Evolutionary conservation across 2,329 filamentous ascomycete species (phyloP), one percentile per base, ranked within the genome.

Genomic region (Xylaria sp.): DNA sequence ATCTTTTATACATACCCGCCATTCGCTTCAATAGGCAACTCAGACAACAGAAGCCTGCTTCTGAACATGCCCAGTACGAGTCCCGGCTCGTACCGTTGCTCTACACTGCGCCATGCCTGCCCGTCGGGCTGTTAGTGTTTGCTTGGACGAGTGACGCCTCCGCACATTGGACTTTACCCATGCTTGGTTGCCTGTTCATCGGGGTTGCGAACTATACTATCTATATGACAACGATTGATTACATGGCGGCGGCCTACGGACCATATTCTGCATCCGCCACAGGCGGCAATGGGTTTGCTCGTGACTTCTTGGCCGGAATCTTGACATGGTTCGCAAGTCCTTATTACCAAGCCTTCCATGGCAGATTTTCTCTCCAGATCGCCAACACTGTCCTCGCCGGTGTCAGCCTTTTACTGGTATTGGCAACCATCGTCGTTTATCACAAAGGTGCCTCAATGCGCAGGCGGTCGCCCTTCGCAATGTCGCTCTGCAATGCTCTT

Each of bases 221-320:
- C 53, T 89, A 89, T 74, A 87, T 88, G 82, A 84, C 86, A 7
- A 88, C 86, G 2, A 88, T 90, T 67, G 87, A 89, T 70, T 89
- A 89, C 73, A 87, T 88, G 83, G 86, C 89, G 60, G 87, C 84
- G 57, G 86, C 87, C 2, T 90, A 90, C 69, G 88, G 87, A 0
- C 83, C 84, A 0, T 89, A 87, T 73, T 85, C 87, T 0, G 87
- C 87, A 9, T 89, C 86, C 0, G 88, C 88, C 0, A 89, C 87
- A 0, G 88, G 87, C 45, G 87, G 87, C 17, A 90, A 90, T 67
- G 88, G 86, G 15, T 89, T 88, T 74, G 82, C 86, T 25, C 81
- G 88, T 65, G 87, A 90, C 69, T 84, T 89, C 72, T 76, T 90
- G 19, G 87, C 87, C 17, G 87, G 87, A 72, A 76, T 89, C 14